These are phyloP conservation scores for Rubroboletus satanas DNA, from an alignment of 768 basidiomycete genomes.

Conservation along the genomic window DNA sequence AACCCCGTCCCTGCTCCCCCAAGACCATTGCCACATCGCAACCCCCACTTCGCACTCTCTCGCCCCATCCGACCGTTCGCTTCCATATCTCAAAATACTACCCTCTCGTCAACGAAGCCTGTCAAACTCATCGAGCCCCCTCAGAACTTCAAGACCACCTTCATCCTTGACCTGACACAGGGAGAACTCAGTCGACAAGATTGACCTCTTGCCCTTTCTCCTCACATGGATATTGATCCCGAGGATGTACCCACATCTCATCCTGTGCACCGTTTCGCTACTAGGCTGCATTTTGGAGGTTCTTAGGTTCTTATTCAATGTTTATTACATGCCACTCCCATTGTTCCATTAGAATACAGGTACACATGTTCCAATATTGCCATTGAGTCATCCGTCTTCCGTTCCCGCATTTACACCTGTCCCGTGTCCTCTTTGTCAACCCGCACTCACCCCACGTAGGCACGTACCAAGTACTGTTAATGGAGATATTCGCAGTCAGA, in stretches of 20 bases:
- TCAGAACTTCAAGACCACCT: conserved; percentile 62
- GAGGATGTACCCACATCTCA: background rate
- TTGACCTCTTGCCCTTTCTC: conserved; percentile 21
- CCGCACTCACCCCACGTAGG: background rate
- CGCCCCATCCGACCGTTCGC: conserved; percentile 78
- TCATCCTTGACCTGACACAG: conserved; percentile 77
- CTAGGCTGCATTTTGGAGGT: conserved; percentile 5
- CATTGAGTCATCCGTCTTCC: background rate
- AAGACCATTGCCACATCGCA: conserved; percentile 38
- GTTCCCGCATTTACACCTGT: conserved; percentile 1
- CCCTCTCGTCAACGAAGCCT: conserved; percentile 39
- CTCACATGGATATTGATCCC: background rate
- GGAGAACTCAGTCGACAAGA: conserved; percentile 75
- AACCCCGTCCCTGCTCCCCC: conserved; percentile 31
- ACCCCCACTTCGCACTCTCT: conserved; percentile 61
- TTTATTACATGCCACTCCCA: conserved; percentile 15
- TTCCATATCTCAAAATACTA: conserved; percentile 39
- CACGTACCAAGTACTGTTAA: background rate
- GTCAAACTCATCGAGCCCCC: conserved; percentile 81
- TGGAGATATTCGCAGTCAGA: background rate
- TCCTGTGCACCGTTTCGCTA: background rate
- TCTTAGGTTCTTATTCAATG: conserved; percentile 23
- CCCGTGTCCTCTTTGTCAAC: background rate
- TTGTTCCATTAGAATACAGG: conserved; percentile 19
- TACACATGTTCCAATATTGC: conserved; percentile 16